A percentile compares a stretch with the other conserved stretches of the same genome.
Evolutionary conservation across 371 early-diverging fungal species (phyloP).

Genomic region (Smittium mucronatum): DNA sequence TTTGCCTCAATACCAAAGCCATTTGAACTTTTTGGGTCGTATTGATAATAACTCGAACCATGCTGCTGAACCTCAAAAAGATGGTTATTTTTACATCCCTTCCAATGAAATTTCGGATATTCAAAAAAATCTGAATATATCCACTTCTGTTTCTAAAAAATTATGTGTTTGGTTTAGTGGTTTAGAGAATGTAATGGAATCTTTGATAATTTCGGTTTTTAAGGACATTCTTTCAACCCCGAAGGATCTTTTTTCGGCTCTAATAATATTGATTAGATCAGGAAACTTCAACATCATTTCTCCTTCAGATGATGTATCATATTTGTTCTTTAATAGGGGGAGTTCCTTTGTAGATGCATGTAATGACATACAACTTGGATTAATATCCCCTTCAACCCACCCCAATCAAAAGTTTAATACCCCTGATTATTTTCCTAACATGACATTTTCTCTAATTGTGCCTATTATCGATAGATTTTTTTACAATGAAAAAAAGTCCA

Average conservation of each 20-base stretch:
- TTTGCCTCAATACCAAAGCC: not conserved
- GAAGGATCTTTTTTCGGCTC: not conserved
- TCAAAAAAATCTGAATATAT: too few relatives aligned
- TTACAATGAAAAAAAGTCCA: not conserved
- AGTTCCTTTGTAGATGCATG: not conserved
- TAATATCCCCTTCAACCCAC: not conserved
- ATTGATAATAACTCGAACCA: too few relatives aligned
- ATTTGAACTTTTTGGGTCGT: not conserved
- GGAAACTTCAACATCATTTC: not conserved
- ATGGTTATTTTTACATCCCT: too few relatives aligned
- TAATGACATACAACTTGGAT: not conserved
- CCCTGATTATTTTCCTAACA: not conserved
- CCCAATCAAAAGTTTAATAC: not conserved
- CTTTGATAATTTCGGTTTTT: too few relatives aligned
- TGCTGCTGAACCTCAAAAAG: too few relatives aligned
- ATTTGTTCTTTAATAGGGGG: not conserved
- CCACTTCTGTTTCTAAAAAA: too few relatives aligned
- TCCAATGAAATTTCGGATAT: too few relatives aligned
- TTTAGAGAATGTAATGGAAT: too few relatives aligned
- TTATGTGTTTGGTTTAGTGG: too few relatives aligned
- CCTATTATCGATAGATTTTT: not conserved
- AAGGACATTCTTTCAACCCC: too few relatives aligned
- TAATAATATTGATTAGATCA: not conserved
- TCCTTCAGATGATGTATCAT: not conserved
- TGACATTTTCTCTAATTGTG: not conserved